Base-by-base conservation (phyloP, 768 basidiomycete genomes). In the Mycena rebaudengoi region DNA sequence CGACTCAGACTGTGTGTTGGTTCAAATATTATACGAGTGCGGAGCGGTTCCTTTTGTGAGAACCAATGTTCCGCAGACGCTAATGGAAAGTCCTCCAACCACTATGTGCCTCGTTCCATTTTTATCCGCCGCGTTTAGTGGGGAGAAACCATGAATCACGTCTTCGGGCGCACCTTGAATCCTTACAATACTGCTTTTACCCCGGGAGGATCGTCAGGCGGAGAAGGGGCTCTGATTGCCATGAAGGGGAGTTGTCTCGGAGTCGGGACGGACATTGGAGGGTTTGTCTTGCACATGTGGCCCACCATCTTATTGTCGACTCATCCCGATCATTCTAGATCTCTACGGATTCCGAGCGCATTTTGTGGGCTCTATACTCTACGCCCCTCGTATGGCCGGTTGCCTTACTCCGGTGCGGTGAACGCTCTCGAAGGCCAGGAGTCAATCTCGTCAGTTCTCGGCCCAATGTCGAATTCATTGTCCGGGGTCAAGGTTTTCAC, bases 141-240 rank as follows among this genome's bases (percentile, higher is more conserved):
- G 80, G 82, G 85, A 1, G 90, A 92, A 71, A 86, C 87, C 0
- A 78, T 80, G 70, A 91, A 90, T 71, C 77, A 86, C 66, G 80
- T 90, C 4, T 91, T 84, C 66, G 89, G 88, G 3, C 80, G 86
- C 2, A 89, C 90, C 6, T 66, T 78, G 29, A 89, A 91, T 67
- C 89, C 89, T 0, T 83, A 82, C 66, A 89, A 89, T 67, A 78
- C 83, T 3, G 74, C 76, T 0, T 76, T 89, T 33, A 88, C 86
- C 1, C 77, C 81, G 2, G 90, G 90, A 1, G 90, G 90, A 2
- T 89, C 87, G 0, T 86, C 85, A 2, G 90, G 90, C 2, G 90
- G 90, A 1, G 90, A 91, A 75, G 86, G 86, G 10, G 88, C 89
- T 0, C 76, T 91, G 0, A 62, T 90, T 3, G 89, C 84, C 0